phyloP scores from a whole-genome alignment of 441 rosid species.

The Brassica hybrid region DNA sequence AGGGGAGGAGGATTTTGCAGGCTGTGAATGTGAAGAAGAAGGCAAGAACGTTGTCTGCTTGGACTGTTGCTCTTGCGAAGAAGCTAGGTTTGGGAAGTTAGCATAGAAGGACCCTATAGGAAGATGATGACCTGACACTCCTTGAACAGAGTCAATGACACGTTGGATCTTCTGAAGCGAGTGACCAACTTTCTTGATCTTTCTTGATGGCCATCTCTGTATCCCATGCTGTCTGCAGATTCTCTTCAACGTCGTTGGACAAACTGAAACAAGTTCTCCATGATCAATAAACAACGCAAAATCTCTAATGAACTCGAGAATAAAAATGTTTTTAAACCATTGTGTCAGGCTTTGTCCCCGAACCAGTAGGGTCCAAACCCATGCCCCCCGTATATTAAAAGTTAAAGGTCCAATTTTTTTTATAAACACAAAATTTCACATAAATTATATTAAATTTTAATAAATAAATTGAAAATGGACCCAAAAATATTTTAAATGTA shows the following conservation, averaged over 20 bases:
- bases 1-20: not conserved
- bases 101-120: slow-evolving; percentile 74
- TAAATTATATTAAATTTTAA: no score
- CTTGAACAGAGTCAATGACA: slow-evolving; percentile 79
- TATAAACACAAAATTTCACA: no score
- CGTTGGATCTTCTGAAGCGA: slow-evolving; percentile 82
- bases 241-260: slow-evolving; percentile 94
- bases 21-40: slow-evolving; percentile 52
- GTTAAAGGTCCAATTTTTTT: no score
- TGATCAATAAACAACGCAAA: slow-evolving; percentile 20
- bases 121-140: slow-evolving; percentile 66
- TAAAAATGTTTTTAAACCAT: not conserved
- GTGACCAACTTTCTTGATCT: slow-evolving; percentile 87
- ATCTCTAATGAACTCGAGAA: not conserved
- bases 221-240: slow-evolving; percentile 91
- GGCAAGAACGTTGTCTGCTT: slow-evolving; percentile 38
- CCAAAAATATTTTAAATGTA: no score
- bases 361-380: no score
- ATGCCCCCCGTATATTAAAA: no score
- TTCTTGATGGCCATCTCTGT: slow-evolving; percentile 89
- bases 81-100: slow-evolving; percentile 64
- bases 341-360: no score
- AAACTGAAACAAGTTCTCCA: slow-evolving; percentile 59
- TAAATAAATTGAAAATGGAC: no score
- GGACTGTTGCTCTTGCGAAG: slow-evolving; percentile 52